Evolutionary conservation across 2,329 filamentous ascomycete species (phyloP).

Genomic region (Aspergillus carbonarius): DNA sequence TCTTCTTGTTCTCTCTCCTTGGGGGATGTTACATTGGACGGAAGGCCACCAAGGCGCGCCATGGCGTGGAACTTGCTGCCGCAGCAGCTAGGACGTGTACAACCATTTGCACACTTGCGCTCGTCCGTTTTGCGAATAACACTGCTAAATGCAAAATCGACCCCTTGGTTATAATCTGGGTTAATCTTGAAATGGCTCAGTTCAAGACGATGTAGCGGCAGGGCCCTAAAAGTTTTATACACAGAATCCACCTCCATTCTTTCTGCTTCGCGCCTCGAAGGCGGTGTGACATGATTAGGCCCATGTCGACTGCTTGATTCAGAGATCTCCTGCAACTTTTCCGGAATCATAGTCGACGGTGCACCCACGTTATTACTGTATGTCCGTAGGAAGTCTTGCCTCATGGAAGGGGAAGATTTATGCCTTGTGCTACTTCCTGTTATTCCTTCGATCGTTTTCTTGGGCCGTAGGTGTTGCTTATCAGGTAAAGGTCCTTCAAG

Average conservation of each 20-base stretch:
- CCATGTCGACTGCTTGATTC: background rate
- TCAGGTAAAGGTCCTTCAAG: conserved; percentile 30
- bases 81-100: conserved; percentile 73
- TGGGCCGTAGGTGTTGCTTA: conserved; percentile 19
- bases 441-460: background rate
- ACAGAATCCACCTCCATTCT: conserved; percentile 21
- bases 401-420: background rate
- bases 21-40: conserved; percentile 21
- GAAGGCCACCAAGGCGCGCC: conserved; percentile 48
- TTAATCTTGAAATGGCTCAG: conserved; percentile 82
- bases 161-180: conserved; percentile 66
- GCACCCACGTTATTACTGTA: background rate
- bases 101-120: conserved; percentile 70
- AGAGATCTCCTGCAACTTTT: background rate
- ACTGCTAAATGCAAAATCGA: conserved; percentile 70
- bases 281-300: background rate
- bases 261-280: background rate
- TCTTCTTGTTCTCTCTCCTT: conserved; percentile 28
- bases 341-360: background rate
- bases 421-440: background rate
- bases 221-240: conserved; percentile 56
- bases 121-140: conserved; percentile 70
- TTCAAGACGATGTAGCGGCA: conserved; percentile 57
- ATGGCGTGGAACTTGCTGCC: conserved; percentile 69
- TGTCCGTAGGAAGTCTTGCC: background rate